A percentile compares a stretch with the other conserved stretches of the same genome.
These are phyloP conservation scores for Pythium vanterpoolii DNA, from an alignment of 352 stramenopile genomes.

Conservation along the genomic window DNA sequence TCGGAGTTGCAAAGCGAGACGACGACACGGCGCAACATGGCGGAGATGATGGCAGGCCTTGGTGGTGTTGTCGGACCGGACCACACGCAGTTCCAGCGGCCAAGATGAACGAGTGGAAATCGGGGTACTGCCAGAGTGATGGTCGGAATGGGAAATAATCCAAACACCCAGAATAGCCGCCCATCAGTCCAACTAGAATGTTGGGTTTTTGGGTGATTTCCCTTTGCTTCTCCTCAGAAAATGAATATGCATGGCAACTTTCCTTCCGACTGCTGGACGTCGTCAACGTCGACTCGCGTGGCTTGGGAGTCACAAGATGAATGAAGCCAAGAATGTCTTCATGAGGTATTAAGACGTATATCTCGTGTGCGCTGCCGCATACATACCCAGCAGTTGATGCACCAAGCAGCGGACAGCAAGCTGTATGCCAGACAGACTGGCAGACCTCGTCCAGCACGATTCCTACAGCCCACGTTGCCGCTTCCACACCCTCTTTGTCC, in stretches of 20 bases:
- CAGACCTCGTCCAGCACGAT: neutral
- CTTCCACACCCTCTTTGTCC: no score
- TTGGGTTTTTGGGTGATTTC: slow-evolving; percentile 2
- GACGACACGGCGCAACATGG: slow-evolving; percentile 53
- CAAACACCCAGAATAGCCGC: slow-evolving; percentile 8
- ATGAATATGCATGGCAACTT: neutral
- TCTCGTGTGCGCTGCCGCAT: neutral
- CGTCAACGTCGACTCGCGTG: neutral
- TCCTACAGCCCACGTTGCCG: no score
- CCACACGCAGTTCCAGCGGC: neutral
- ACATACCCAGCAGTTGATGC: neutral
- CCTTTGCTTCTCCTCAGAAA: no score
- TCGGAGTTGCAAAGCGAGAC: slow-evolving; percentile 43
- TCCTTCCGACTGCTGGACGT: neutral
- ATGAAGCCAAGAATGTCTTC: neutral
- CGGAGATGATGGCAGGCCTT: neutral
- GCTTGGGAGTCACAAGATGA: neutral
- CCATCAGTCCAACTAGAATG: no score
- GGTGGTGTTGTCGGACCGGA: neutral
- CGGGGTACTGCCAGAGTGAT: neutral
- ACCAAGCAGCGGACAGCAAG: neutral
- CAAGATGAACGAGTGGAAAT: slow-evolving; percentile 13
- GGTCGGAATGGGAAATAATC: neutral
- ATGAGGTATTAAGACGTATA: neutral
- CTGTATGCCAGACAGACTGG: neutral